Conservation (phyloP, 768 basidiomycete species). For the Leccinum uliginosum region DNA sequence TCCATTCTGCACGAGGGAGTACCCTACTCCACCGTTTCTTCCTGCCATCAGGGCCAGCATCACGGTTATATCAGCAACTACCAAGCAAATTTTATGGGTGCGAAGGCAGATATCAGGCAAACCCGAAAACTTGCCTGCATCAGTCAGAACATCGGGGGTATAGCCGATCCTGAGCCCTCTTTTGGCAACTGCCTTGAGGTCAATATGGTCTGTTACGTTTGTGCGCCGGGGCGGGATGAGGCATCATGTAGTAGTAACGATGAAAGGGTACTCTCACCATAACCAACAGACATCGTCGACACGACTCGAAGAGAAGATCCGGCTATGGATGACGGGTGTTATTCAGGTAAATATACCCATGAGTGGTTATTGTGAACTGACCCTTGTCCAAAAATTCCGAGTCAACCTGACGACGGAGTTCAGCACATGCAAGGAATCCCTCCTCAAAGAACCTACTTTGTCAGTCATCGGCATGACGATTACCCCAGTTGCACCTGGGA, state of each 20-base stretch:
- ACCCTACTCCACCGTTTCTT: slow-evolving; percentile 67
- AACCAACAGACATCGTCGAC: slow-evolving; percentile 92
- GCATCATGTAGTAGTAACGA: neutral
- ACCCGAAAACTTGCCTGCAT: slow-evolving; percentile 56
- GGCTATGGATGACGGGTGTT: slow-evolving; percentile 38
- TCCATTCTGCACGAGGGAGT: slow-evolving; percentile 63
- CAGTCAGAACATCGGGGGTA: slow-evolving; percentile 91
- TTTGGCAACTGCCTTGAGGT: slow-evolving; percentile 53
- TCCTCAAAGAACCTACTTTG: slow-evolving; percentile 42
- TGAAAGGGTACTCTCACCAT: slow-evolving; percentile 44
- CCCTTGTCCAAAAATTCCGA: slow-evolving; percentile 51
- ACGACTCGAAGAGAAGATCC: slow-evolving; percentile 75
- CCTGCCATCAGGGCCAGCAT: slow-evolving; percentile 95
- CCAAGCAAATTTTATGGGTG: neutral
- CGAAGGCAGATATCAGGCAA: neutral
- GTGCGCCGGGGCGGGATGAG: neutral
- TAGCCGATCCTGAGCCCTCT: slow-evolving; percentile 76
- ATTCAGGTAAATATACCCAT: neutral
- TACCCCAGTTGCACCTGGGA: slow-evolving; percentile 58
- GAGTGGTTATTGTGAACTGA: slow-evolving; percentile 10
- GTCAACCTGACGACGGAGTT: slow-evolving; percentile 49
- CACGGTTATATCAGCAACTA: slow-evolving; percentile 85
- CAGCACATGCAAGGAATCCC: neutral
- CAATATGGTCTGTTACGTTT: slow-evolving; percentile 69
- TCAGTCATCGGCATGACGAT: slow-evolving; percentile 62